Conservation (phyloP, 257 asterid species). For the Capsicum baccatum region DNA sequence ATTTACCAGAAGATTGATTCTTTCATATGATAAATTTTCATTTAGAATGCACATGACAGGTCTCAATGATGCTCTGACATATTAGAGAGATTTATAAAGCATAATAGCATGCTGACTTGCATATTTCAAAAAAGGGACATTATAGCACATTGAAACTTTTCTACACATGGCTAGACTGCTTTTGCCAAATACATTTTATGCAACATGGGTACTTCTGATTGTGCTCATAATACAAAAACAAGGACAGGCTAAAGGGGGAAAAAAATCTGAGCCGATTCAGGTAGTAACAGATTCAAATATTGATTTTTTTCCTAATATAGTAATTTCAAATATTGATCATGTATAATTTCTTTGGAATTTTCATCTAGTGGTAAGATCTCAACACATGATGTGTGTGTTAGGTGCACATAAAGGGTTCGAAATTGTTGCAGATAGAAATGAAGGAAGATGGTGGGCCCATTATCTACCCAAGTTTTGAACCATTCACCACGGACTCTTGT, state of each 20-base stretch:
- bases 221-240: not conserved
- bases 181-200: slow-evolving; percentile 19
- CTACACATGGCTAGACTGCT: not conserved
- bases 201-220: not conserved
- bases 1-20: not conserved
- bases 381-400: not conserved
- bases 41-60: not conserved
- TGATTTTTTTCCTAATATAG: not conserved
- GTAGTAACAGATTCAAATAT: slow-evolving; percentile 11
- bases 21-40: not conserved
- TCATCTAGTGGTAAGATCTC: not conserved
- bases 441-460: slow-evolving; percentile 11
- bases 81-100: not conserved
- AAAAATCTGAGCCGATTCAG: not conserved
- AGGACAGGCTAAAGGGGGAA: not conserved
- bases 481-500: not conserved
- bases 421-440: not conserved
- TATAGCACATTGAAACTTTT: not conserved
- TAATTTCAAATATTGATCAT: not conserved
- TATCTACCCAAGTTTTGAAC: slow-evolving; percentile 13
- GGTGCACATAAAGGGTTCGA: not conserved
- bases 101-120: not conserved
- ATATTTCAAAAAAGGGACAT: slow-evolving; percentile 3
- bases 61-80: slow-evolving; percentile 1
- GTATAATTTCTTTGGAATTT: not conserved